phyloP scores from a whole-genome alignment of 768 basidiomycete genomes.

The Suillus subalutaceus region DNA sequence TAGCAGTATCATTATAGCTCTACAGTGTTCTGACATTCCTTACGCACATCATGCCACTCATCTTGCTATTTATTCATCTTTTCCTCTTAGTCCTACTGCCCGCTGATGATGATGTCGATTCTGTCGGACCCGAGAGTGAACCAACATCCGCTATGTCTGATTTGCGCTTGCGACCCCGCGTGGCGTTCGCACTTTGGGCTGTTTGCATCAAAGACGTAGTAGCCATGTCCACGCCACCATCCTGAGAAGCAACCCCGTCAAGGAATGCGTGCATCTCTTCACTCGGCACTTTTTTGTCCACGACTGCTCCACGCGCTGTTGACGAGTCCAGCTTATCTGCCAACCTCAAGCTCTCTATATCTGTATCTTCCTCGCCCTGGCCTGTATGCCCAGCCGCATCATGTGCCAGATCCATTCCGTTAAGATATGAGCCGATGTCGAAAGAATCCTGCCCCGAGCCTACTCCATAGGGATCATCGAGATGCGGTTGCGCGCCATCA shows the following conservation, averaged over 20 bases:
- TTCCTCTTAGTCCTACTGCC: constrained; percentile 32
- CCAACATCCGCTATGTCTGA: constrained; percentile 34
- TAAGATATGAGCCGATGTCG: constrained; percentile 43
- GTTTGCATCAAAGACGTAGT: constrained; percentile 2
- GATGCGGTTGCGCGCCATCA: neutral
- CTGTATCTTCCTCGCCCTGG: constrained; percentile 31
- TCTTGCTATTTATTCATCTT: constrained; percentile 22
- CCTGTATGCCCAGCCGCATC: constrained; percentile 21
- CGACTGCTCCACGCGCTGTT: constrained; percentile 32
- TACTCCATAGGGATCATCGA: constrained; percentile 12
- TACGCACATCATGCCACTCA: constrained; percentile 1
- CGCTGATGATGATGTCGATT: constrained; percentile 7
- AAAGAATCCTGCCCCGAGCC: constrained; percentile 31
- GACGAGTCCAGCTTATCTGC: constrained; percentile 37
- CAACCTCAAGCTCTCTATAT: constrained; percentile 29
- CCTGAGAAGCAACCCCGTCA: constrained; percentile 43
- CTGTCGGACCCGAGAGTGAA: neutral
- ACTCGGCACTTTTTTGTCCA: constrained; percentile 31
- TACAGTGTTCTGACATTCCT: constrained; percentile 1
- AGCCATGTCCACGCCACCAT: constrained; percentile 19
- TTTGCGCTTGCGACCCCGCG: constrained; percentile 42
- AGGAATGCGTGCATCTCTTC: constrained; percentile 46
- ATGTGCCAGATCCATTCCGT: constrained; percentile 36
- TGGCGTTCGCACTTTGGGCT: neutral
- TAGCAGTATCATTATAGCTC: neutral